Conservation (phyloP, 495 filamentous ascomycete species). For the Aspergillus ellipticus region DNA sequence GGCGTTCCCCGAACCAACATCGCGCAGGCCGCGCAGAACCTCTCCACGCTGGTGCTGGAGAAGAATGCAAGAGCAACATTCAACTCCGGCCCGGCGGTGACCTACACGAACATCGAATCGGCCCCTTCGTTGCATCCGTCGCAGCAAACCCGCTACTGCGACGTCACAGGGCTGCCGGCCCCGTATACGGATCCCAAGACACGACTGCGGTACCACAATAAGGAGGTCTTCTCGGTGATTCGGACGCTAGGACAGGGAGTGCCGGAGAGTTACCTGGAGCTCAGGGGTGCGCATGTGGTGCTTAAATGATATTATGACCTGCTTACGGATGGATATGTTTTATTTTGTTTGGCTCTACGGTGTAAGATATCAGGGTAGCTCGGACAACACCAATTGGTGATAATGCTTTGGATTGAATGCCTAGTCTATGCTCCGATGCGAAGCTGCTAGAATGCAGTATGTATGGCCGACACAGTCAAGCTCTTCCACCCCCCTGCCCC, state of each 20-base stretch:
- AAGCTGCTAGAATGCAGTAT: too few relatives aligned
- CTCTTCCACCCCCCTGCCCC: slow-evolving; percentile 75
- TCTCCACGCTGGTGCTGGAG: slow-evolving; percentile 81
- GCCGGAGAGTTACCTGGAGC: slow-evolving; percentile 82
- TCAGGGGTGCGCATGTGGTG: slow-evolving; percentile 86
- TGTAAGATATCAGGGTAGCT: slow-evolving; percentile 3
- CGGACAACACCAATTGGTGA: not conserved
- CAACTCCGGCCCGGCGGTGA: slow-evolving; percentile 63
- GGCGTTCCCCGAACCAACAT: slow-evolving; percentile 59
- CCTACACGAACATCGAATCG: slow-evolving; percentile 92
- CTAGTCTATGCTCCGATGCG: not conserved
- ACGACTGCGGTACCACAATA: slow-evolving; percentile 80
- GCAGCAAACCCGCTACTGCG: slow-evolving; percentile 81
- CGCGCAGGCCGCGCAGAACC: slow-evolving; percentile 75
- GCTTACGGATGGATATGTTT: not conserved
- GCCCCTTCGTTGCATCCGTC: slow-evolving; percentile 76
- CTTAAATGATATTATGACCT: slow-evolving; percentile 59
- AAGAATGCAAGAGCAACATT: slow-evolving; percentile 52
- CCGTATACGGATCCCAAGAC: slow-evolving; percentile 94
- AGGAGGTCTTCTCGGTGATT: slow-evolving; percentile 81
- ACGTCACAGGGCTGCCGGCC: slow-evolving; percentile 85
- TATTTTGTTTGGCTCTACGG: not conserved
- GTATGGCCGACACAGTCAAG: slow-evolving; percentile 85
- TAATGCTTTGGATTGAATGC: not conserved
- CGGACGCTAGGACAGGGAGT: slow-evolving; percentile 71